Base-by-base conservation (phyloP, 306 rosid species). In the Mimosa pudica region DNA sequence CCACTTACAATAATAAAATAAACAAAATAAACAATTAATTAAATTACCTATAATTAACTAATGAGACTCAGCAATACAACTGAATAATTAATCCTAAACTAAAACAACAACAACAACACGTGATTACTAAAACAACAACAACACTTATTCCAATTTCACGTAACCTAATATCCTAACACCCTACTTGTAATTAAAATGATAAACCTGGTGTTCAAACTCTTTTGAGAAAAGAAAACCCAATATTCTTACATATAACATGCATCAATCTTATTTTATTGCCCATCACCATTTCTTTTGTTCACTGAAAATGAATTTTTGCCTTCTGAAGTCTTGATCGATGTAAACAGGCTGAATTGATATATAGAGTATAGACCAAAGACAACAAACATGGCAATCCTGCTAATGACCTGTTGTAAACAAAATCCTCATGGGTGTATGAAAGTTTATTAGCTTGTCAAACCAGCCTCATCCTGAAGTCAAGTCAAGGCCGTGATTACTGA, bases 141-240 rank as follows among this genome's bases (percentile, higher is more conserved):
- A n/a, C n/a, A n/a, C n/a, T n/a, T n/a, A n/a, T n/a, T n/a, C n/a
- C n/a, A n/a, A n/a, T n/a, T n/a, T n/a, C n/a, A n/a, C n/a, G n/a
- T n/a, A n/a, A n/a, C n/a, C n/a, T n/a, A n/a, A n/a, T n/a, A n/a
- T n/a, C n/a, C n/a, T n/a, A n/a, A n/a, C n/a, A 49, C 52, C 61
- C 52, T 67, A 58, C 51, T 41, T 74, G 44, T 67, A 74, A 55
- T 49, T n/a, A 30, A 60, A 46, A 82, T 66, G 66, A 45, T 65
- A 46, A 38, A 14, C 45, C 57, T 42, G 65, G 35, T 73, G 58
- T 35, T 8, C 0, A 10, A 73, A 24, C 48, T 78, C 49, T 3
- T 44, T 66, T 65, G 5, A 68, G 67, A 73, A 41, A 57, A 65
- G 36, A 20, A 64, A 33, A 35, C 69, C 2, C 18, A 38, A 5